Evolutionary conservation across 202 grass and related monocot genomes (phyloP).

Genomic region (Musa balbisiana): DNA sequence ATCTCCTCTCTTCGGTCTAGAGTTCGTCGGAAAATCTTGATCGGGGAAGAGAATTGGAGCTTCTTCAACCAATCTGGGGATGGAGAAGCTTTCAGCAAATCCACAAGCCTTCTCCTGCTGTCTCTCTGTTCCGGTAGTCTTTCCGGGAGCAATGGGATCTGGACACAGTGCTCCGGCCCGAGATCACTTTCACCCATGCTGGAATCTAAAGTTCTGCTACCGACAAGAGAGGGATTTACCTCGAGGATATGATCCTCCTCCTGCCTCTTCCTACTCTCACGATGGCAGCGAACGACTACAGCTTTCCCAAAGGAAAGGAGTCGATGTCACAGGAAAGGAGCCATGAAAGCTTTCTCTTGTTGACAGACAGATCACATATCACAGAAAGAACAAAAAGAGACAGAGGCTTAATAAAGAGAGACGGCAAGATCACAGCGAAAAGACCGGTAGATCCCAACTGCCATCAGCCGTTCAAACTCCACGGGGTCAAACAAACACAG

Average conservation of each 20-base stretch:
- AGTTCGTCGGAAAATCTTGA: conserved; percentile 17
- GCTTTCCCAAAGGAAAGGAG: too few species aligned
- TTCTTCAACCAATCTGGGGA: conserved; percentile 11
- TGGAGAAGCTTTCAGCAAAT: conserved; percentile 59
- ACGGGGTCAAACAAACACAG: background rate
- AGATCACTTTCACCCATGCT: conserved; percentile 20
- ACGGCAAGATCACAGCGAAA: background rate
- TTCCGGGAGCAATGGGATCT: conserved; percentile 25
- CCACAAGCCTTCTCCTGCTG: conserved; percentile 26
- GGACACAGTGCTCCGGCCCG: conserved; percentile 34
- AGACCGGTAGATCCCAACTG: background rate
- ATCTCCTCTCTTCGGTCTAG: conserved; percentile 11
- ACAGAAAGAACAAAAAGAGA: too few species aligned
- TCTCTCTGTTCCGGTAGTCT: background rate
- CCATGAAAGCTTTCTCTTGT: too few species aligned
- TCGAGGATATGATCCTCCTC: background rate
- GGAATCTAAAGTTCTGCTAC: background rate
- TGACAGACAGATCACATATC: too few species aligned
- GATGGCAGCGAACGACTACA: too few species aligned
- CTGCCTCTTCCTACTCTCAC: too few species aligned
- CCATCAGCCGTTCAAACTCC: background rate
- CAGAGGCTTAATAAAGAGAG: too few species aligned
- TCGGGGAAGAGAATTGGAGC: conserved; percentile 12
- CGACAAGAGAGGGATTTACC: background rate
- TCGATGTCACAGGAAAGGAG: too few species aligned